Percentiles rank a stretch among this genome's conserved stretches.
Conservation (phyloP, 2,329 filamentous ascomycete species). For the Aspergillus piperis region DNA sequence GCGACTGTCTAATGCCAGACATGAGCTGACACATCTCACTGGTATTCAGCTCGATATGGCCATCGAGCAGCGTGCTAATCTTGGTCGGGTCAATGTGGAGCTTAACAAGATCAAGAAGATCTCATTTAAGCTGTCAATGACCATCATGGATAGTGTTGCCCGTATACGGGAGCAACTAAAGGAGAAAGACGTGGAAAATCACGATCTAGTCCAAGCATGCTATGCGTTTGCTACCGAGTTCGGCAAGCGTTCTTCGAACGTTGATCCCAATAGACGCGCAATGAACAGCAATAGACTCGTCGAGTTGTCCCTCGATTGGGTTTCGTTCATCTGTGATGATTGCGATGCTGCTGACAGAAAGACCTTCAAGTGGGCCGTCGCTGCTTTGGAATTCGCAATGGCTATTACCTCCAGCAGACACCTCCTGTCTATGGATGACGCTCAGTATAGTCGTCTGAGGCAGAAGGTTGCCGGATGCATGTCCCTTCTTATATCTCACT, state of each 20-base stretch:
- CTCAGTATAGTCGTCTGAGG: slow-evolving; percentile 80
- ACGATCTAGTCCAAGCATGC: slow-evolving; percentile 95
- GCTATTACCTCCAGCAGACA: slow-evolving; percentile 92
- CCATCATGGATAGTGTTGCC: slow-evolving; percentile 98
- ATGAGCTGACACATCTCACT: slow-evolving; percentile 73
- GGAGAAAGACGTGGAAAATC: slow-evolving; percentile 73
- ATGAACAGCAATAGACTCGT: slow-evolving; percentile 98
- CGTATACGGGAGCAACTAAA: slow-evolving; percentile 81
- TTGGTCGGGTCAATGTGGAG: slow-evolving; percentile 87
- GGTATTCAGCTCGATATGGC: slow-evolving; percentile 84
- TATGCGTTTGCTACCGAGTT: slow-evolving; percentile 99
- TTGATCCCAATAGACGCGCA: slow-evolving; percentile 91
- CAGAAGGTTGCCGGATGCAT: slow-evolving; percentile 95
- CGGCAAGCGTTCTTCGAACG: slow-evolving; percentile 87
- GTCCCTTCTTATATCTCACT: slow-evolving; percentile 95
- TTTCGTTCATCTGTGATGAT: slow-evolving; percentile 96
- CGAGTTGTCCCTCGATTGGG: slow-evolving; percentile 91
- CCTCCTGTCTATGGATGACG: slow-evolving; percentile 84
- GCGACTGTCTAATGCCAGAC: slow-evolving; percentile 75
- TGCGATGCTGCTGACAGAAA: slow-evolving; percentile 91
- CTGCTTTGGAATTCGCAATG: slow-evolving; percentile 95
- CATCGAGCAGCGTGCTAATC: slow-evolving; percentile 88
- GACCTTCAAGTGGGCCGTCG: slow-evolving; percentile 96
- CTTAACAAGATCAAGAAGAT: slow-evolving; percentile 94
- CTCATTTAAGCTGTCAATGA: slow-evolving; percentile 93